Evolutionary conservation across 208 protist genomes (phyloP).

Genomic region (Trypanosoma lewisi): DNA sequence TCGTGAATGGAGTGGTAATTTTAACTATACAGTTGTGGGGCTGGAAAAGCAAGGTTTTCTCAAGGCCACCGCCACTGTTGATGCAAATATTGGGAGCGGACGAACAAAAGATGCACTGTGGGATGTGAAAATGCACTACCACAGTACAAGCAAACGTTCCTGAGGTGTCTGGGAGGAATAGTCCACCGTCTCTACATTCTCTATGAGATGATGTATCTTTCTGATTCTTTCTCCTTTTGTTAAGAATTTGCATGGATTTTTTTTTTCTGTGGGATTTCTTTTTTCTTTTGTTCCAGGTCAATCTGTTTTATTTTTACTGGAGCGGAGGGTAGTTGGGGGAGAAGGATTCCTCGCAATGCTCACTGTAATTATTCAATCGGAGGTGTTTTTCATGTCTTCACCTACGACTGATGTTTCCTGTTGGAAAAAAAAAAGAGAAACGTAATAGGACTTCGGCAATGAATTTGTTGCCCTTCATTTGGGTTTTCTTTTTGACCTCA

Average conservation of each 20-base stretch:
- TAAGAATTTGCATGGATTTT: background rate
- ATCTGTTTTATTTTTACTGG: background rate
- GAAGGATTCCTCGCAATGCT: background rate
- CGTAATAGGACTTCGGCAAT: no score
- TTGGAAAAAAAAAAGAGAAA: no score
- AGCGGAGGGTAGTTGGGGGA: background rate
- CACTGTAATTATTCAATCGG: no score
- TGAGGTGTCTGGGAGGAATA: background rate
- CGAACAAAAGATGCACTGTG: conserved; percentile 39
- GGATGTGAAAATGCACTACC: conserved; percentile 83
- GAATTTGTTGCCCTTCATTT: no score
- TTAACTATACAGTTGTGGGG: conserved; percentile 82
- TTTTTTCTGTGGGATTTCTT: background rate
- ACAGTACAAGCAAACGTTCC: conserved; percentile 26
- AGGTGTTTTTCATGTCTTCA: no score
- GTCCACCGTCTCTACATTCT: background rate
- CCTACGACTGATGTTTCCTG: no score
- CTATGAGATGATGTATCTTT: background rate
- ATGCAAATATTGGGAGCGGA: conserved; percentile 21
- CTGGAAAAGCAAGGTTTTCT: conserved; percentile 71
- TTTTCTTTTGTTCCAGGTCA: background rate
- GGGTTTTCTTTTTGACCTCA: no score
- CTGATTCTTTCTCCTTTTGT: background rate
- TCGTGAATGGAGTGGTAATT: conserved; percentile 77
- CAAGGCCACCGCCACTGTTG: conserved; percentile 60